Evolutionary conservation across 2,329 filamentous ascomycete species (phyloP).

Genomic region (Neocucurbitaria cava): DNA sequence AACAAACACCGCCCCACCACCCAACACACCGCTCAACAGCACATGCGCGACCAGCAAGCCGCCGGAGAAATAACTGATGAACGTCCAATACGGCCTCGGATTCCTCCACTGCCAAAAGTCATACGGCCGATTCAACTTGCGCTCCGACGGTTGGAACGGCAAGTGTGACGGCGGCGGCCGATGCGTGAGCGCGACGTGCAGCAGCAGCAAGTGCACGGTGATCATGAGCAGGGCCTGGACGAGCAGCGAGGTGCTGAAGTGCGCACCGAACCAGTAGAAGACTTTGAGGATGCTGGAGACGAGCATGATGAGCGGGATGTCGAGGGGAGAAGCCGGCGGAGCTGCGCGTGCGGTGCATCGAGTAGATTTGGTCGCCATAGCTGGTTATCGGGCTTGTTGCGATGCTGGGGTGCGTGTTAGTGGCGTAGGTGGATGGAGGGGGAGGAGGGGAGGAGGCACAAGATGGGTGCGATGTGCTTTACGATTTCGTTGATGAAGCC

Average conservation of each 20-base stretch:
- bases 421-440: not conserved
- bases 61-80: constrained; percentile 71
- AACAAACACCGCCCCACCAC: constrained; percentile 64
- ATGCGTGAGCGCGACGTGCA: constrained; percentile 68
- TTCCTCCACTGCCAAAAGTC: constrained; percentile 85
- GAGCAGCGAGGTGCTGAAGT: constrained; percentile 65
- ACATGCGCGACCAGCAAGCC: constrained; percentile 69
- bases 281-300: constrained; percentile 69
- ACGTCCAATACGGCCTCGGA: constrained; percentile 80
- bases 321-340: constrained; percentile 70
- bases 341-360: constrained; percentile 65
- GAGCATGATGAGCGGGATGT: constrained; percentile 73
- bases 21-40: constrained; percentile 70
- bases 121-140: constrained; percentile 66
- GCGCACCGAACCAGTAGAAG: constrained; percentile 71
- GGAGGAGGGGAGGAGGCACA: constrained; percentile 32
- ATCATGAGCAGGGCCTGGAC: constrained; percentile 68
- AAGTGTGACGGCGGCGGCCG: constrained; percentile 54
- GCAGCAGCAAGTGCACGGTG: constrained; percentile 62
- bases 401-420: constrained; percentile 53
- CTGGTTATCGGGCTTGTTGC: constrained; percentile 69
- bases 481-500: constrained; percentile 46
- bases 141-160: constrained; percentile 70
- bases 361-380: constrained; percentile 71
- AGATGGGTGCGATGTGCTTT: constrained; percentile 47